Evolutionary conservation across 106 monocot species (phyloP), one percentile per base, ranked within the genome.

Genomic region (Acanthochlamys bracteata): DNA sequence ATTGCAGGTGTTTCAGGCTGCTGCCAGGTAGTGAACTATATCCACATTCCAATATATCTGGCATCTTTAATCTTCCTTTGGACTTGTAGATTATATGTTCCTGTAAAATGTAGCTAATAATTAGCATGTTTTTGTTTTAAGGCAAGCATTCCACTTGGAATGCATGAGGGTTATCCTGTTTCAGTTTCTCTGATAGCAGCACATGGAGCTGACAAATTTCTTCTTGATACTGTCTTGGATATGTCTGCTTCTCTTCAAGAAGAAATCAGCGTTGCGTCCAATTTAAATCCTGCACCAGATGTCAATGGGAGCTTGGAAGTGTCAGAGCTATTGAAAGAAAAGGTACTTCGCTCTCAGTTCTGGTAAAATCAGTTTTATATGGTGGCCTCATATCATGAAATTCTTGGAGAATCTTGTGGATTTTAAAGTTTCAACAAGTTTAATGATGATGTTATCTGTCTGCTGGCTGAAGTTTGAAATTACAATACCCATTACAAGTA

Each of bases 171-270:
- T 52, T 71, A 67, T 70, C 81, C 82, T 21, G 72, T 96, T 59
- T 91, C 96, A 24, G 11, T 96, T 53, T 96, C 96, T 26, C 74
- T 88, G 20, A 59, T 96, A 66, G 88, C 91, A 58, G 77, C 96
- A 65, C 85, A 96, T 71, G 96, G 96, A 57, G 80, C 82, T 26
- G 96, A 96, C 70, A 91, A 74, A 42, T 96, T 88, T 75, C 88
- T 96, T 62, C 84, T 96, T 70, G 88, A 91, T 79, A 88, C 87
- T 20, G 74, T 96, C 49, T 62, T 85, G 68, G 88, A 96, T 53
- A 80, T 83, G 53, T 73, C 84, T 78, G 66, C 91, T 46, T 80
- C 80, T 66, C 73, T 96, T 53, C 82, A 88, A 71, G 85, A 91
- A 57, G 81, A 96, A 64, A 74, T 85, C 47, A 73, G 42, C 60